Conservation (phyloP, 73 alveolate genomes). For the Tetrahymena borealis region DNA sequence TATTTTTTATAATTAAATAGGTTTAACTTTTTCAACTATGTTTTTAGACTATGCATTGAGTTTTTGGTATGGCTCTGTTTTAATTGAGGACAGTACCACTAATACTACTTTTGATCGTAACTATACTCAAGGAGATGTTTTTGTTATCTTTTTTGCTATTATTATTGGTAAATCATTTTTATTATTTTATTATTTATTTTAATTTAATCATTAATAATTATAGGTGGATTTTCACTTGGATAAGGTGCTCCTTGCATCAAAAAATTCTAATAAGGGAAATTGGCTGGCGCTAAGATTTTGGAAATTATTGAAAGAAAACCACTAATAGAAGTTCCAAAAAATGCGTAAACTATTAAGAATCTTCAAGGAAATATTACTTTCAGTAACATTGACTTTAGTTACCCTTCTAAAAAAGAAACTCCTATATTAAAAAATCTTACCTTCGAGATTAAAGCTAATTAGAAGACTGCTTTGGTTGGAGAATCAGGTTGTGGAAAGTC, state of each 20-base stretch:
- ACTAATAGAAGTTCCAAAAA: constrained; percentile 12
- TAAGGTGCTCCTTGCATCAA: constrained; percentile 59
- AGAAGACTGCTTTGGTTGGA: constrained; percentile 76
- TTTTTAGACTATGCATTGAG: constrained; percentile 35
- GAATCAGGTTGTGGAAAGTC: constrained; percentile 75
- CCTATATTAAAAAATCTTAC: constrained; percentile 45
- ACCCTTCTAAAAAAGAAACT: constrained; percentile 57
- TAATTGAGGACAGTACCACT: neutral
- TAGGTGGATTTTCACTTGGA: constrained; percentile 55
- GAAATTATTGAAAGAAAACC: constrained; percentile 57
- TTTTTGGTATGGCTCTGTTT: constrained; percentile 33
- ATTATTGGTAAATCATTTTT: constrained; percentile 47
- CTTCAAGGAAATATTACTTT: constrained; percentile 54
- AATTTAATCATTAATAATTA: neutral
- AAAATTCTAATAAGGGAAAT: constrained; percentile 59
- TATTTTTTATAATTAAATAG: neutral
- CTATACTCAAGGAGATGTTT: constrained; percentile 67
- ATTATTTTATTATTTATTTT: no score
- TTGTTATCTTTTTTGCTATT: constrained; percentile 63
- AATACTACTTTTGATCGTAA: constrained; percentile 13
- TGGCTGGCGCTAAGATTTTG: constrained; percentile 54
- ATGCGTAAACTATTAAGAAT: neutral
- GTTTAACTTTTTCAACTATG: constrained; percentile 1
- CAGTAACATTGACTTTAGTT: constrained; percentile 48
- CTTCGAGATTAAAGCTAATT: constrained; percentile 44